A percentile compares a stretch with the other conserved stretches of the same genome.
Conservation (phyloP, 495 filamentous ascomycete species). For the Annulohypoxylon stygium region DNA sequence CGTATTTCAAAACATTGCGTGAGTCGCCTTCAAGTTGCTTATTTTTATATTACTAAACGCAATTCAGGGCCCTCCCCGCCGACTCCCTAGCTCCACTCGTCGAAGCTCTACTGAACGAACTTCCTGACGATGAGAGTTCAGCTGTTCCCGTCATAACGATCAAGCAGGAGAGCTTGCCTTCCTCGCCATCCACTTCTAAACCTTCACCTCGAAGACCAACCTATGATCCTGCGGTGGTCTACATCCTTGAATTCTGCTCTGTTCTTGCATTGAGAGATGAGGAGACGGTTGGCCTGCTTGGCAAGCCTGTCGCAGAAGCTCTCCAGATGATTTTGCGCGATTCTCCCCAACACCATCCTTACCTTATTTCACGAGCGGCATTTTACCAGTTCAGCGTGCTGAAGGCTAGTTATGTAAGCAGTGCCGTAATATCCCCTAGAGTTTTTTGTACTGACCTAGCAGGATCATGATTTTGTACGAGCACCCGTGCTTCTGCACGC, state of each 20-base stretch:
- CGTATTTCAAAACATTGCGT: conserved; percentile 88
- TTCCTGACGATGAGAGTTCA: conserved; percentile 86
- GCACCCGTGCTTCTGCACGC: conserved; percentile 93
- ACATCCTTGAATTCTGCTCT: conserved; percentile 89
- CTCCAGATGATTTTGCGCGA: conserved; percentile 86
- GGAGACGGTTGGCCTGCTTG: conserved; percentile 75
- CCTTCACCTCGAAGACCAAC: conserved; percentile 62
- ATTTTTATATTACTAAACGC: conserved; percentile 18
- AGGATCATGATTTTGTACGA: conserved; percentile 91
- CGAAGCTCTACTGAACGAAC: conserved; percentile 78
- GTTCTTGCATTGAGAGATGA: conserved; percentile 83
- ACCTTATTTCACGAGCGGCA: conserved; percentile 83
- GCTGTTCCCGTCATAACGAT: conserved; percentile 79
- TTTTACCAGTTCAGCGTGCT: conserved; percentile 89
- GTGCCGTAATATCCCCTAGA: not conserved
- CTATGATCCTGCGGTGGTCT: conserved; percentile 92
- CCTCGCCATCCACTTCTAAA: conserved; percentile 70
- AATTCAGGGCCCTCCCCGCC: conserved; percentile 74
- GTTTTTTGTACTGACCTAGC: conserved; percentile 36
- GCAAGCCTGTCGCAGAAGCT: conserved; percentile 81
- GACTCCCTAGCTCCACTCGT: conserved; percentile 75
- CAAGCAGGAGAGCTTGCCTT: conserved; percentile 79
- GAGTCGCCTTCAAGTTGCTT: conserved; percentile 50
- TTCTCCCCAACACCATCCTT: conserved; percentile 78
- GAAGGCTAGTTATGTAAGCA: conserved; percentile 85